Percentiles rank a stretch among this genome's conserved stretches.
Conservation (phyloP, 306 rosid genomes). For the Sindora glabra region DNA sequence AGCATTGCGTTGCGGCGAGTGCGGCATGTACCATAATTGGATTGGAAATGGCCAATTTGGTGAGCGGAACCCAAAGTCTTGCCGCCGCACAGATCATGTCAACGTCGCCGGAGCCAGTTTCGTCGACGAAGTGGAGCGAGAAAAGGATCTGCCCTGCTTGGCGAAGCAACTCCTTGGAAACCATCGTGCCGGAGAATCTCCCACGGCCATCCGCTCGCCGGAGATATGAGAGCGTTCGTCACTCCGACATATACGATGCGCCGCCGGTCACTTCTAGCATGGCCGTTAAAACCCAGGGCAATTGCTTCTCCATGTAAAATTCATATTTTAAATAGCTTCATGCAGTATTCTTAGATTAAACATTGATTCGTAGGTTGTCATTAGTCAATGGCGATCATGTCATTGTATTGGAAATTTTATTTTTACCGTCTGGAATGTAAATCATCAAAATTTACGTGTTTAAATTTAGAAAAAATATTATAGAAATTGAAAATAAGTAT, state of each 20-base stretch:
- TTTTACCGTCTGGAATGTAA: no score
- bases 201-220: constrained; percentile 65
- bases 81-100: constrained; percentile 3
- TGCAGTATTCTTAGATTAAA: no score
- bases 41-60: constrained; percentile 15
- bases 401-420: no score
- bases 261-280: constrained; percentile 21
- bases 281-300: not conserved
- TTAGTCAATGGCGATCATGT: no score
- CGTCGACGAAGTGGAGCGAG: constrained; percentile 57
- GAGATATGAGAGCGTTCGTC: constrained; percentile 42
- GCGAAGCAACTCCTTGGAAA: constrained; percentile 60
- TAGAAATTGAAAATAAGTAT: no score
- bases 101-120: not conserved
- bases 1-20: constrained; percentile 25
- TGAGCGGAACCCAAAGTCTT: not conserved
- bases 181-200: constrained; percentile 86
- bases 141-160: constrained; percentile 58
- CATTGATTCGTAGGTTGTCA: no score
- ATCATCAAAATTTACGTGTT: no score
- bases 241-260: constrained; percentile 21
- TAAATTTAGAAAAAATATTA: no score
- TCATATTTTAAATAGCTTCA: no score
- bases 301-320: constrained; percentile 53
- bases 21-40: constrained; percentile 46